Conservation (phyloP, 768 basidiomycete species). For the Crassisporium funariophilum region DNA sequence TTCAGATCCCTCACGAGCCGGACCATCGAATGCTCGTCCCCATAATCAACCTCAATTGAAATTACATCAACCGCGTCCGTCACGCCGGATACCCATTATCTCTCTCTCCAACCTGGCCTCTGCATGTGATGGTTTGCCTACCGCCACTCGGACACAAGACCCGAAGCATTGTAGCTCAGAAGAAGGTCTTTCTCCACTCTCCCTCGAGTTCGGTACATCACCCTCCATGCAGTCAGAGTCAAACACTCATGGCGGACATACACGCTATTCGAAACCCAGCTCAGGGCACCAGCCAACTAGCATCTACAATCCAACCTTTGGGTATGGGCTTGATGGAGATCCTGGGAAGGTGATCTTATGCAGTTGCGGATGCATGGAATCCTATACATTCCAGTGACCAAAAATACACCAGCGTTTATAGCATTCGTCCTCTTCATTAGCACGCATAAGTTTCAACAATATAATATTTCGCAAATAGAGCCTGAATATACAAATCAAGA, state of each 20-base stretch:
- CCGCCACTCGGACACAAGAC: background rate
- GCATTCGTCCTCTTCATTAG: too few species aligned
- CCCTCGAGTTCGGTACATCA: conserved; percentile 13
- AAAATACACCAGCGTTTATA: conserved; percentile 2
- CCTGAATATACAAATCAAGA: too few species aligned
- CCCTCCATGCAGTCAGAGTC: conserved; percentile 21
- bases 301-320: conserved; percentile 13
- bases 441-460: too few species aligned
- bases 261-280: conserved; percentile 13
- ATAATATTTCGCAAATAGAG: too few species aligned
- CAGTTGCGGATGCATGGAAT: conserved; percentile 40
- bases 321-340: conserved; percentile 8
- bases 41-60: conserved; percentile 30
- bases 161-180: background rate
- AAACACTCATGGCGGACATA: conserved; percentile 13
- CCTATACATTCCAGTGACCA: conserved; percentile 27
- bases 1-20: conserved; percentile 21
- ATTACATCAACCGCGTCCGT: conserved; percentile 49
- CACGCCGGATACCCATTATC: conserved; percentile 45
- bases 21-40: conserved; percentile 9
- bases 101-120: conserved; percentile 43
- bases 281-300: conserved; percentile 10
- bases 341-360: conserved; percentile 24
- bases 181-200: background rate
- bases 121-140: conserved; percentile 33